Evolutionary conservation across 164 flowering plant species (phyloP).

Genomic region (Tetracentron sinense): DNA sequence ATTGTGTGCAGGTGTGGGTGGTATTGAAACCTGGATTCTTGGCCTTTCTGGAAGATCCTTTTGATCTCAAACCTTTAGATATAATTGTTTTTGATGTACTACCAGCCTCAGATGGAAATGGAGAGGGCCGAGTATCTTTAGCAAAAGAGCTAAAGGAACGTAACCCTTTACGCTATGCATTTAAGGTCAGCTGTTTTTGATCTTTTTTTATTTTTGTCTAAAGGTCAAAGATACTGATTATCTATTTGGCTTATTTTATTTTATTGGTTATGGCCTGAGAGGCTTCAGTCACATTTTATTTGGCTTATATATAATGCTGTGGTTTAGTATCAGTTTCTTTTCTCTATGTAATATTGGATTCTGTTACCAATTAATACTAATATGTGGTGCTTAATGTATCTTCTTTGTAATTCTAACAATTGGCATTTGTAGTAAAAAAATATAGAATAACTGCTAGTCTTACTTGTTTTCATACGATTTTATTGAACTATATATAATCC

Average conservation of each 20-base stretch:
- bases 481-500: background rate
- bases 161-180: slow-evolving; percentile 88
- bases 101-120: slow-evolving; percentile 88
- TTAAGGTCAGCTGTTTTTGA: slow-evolving; percentile 54
- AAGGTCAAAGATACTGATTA: too few relatives aligned
- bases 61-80: slow-evolving; percentile 78
- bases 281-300: background rate
- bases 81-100: slow-evolving; percentile 91
- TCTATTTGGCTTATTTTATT: too few relatives aligned
- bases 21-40: slow-evolving; percentile 96
- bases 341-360: background rate
- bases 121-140: slow-evolving; percentile 72
- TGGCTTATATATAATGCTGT: background rate
- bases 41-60: slow-evolving; percentile 85
- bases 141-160: slow-evolving; percentile 83
- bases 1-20: slow-evolving; percentile 83
- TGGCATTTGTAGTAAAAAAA: too few relatives aligned
- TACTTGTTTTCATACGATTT: background rate
- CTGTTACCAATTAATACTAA: background rate
- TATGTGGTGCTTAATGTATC: background rate
- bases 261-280: too few relatives aligned
- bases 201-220: too few relatives aligned
- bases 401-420: background rate
- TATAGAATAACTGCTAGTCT: too few relatives aligned
- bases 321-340: background rate